phyloP scores from a whole-genome alignment of 176 grass and related monocot species.

The Triticum urartu region DNA sequence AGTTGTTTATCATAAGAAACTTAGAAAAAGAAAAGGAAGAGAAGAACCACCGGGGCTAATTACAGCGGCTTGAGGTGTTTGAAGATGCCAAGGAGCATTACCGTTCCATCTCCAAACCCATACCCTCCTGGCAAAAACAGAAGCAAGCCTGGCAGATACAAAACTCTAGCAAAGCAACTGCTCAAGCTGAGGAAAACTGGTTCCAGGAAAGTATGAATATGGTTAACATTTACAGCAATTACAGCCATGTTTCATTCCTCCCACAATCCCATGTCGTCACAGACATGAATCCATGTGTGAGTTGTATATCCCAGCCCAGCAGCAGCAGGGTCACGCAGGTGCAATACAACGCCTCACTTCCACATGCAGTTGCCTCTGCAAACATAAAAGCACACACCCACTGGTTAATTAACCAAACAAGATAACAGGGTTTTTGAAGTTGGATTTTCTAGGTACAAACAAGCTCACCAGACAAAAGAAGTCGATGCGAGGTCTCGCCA shows the following conservation, averaged over 20 bases:
- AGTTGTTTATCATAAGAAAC: slow-evolving; percentile 34
- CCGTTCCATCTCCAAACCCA: slow-evolving; percentile 36
- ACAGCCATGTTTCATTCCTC: slow-evolving; percentile 40
- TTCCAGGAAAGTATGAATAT: slow-evolving; percentile 43
- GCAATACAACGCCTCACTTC: slow-evolving; percentile 31
- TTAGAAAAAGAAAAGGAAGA: not conserved
- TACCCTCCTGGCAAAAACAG: slow-evolving; percentile 40
- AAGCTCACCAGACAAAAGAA: slow-evolving; percentile 39
- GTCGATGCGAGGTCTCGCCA: slow-evolving; percentile 11
- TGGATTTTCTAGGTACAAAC: not conserved
- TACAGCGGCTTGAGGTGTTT: slow-evolving; percentile 40
- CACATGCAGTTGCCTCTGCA: slow-evolving; percentile 40
- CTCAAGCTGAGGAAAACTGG: slow-evolving; percentile 38
- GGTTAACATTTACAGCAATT: slow-evolving; percentile 75
- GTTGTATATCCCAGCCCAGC: slow-evolving; percentile 39
- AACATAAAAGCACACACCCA: not conserved
- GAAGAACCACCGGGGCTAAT: slow-evolving; percentile 34
- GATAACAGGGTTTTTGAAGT: not conserved
- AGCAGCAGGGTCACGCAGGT: slow-evolving; percentile 4
- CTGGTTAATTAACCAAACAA: too few species aligned
- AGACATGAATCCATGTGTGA: slow-evolving; percentile 24
- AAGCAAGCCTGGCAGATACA: slow-evolving; percentile 36
- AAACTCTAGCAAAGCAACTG: slow-evolving; percentile 47
- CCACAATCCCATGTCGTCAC: slow-evolving; percentile 38
- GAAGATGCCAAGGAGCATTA: slow-evolving; percentile 17